Base-by-base conservation (phyloP, 768 basidiomycete genomes). In the Leucogyrophana mollusca region DNA sequence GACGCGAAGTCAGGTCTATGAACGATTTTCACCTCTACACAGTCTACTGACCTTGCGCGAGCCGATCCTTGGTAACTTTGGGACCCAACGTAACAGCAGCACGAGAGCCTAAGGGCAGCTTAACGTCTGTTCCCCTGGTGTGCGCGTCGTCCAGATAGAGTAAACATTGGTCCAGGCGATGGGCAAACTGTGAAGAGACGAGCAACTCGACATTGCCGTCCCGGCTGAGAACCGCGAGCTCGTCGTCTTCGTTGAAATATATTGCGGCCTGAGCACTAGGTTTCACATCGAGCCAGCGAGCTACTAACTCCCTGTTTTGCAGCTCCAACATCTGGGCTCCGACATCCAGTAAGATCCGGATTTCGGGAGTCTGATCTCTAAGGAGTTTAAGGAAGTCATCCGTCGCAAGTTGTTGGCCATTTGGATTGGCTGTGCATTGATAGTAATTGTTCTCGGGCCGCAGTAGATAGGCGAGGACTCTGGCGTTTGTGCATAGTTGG, bases 251-350 rank as follows among this genome's bases (percentile, higher is more conserved):
- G 24, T 52, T 41, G 55, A 67, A 70, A 44, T 66, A 69, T 9
- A 67, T 57, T 9, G 68, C 66, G 0, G 68, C 68, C 11, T 47
- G 41, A 1, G 55, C 32, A 17, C 39, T 35, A 1, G 43, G 17
- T 9, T 44, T 58, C 35, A 50, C 44, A 16, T 40, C 27, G 4
- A 81, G 57, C 80, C 79, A 81, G 2, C 53, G 34, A 16, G 44
- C 30, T 2, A 66, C 74, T 4, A 81, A 42, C 20, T 74, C 60
- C 2, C 53, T 25, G 48, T 78, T 81, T 18, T 65, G 57, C 45
- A 78, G 60, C 35, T 81, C 78, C 8, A 81, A 59, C 61, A 82
- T 74, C 49, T 81, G 79, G 0, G 79, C 79, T 3, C 79, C 80
- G 10, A 81, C 78, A 35, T 81, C 79, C 13, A 81, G 57, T 16